phyloP scores from a whole-genome alignment of 2,329 filamentous ascomycete species.

The Sclerotinia glacialis region DNA sequence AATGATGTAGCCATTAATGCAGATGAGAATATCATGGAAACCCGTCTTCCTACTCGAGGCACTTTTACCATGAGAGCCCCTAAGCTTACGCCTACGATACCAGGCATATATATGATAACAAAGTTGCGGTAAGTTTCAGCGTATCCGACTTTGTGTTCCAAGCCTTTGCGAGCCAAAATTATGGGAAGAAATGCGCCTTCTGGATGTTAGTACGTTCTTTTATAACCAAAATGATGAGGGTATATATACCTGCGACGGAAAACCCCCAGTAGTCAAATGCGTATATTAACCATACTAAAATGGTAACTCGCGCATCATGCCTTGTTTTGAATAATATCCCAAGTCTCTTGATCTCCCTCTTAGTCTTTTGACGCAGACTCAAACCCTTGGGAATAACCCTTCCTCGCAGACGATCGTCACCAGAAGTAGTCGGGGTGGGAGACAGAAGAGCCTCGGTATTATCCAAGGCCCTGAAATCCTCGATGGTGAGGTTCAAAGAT shows the following conservation, averaged over 20 bases:
- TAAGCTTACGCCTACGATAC: constrained; percentile 37
- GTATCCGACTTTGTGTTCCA: constrained; percentile 29
- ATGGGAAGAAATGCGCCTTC: constrained; percentile 44
- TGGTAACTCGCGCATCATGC: constrained; percentile 46
- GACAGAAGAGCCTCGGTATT: background rate
- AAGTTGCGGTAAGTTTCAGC: constrained; percentile 40
- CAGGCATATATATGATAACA: constrained; percentile 41
- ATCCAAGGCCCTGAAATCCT: constrained; percentile 17
- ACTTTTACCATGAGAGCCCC: constrained; percentile 28
- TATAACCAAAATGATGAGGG: constrained; percentile 27
- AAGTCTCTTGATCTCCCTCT: constrained; percentile 43
- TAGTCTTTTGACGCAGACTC: background rate
- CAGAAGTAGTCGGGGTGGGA: background rate
- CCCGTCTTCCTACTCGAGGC: constrained; percentile 33
- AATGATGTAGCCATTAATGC: constrained; percentile 35
- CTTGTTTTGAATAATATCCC: constrained; percentile 45
- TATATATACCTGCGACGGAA: constrained; percentile 42
- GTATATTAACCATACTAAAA: constrained; percentile 50
- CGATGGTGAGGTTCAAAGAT: constrained; percentile 10
- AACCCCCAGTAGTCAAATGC: constrained; percentile 52
- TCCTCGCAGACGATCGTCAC: background rate
- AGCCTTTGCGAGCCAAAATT: constrained; percentile 38
- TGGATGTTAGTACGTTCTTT: constrained; percentile 14
- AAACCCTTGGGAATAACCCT: background rate
- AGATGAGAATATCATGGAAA: constrained; percentile 35